Evolutionary conservation across 768 basidiomycete genomes (phyloP).

Genomic region (Russula vinacea): DNA sequence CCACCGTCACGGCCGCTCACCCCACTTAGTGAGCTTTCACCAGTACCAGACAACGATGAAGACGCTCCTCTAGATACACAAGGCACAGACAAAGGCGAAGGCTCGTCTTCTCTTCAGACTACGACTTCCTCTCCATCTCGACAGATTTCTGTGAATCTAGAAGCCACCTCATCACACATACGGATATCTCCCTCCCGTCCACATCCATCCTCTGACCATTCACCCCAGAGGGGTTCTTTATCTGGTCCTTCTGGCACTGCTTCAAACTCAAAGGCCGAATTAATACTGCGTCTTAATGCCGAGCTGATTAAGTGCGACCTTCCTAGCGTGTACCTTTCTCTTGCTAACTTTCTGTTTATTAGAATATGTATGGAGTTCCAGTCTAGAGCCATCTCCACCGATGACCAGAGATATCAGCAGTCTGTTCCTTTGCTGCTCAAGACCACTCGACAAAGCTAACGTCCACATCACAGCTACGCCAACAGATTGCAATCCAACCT

Average conservation of each 20-base stretch:
- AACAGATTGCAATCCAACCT: slow-evolving; percentile 66
- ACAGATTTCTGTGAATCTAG: slow-evolving; percentile 13
- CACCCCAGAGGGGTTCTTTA: slow-evolving; percentile 26
- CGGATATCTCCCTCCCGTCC: slow-evolving; percentile 32
- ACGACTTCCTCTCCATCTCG: slow-evolving; percentile 15
- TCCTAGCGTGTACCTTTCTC: neutral
- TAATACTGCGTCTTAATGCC: slow-evolving; percentile 63
- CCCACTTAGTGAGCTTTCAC: slow-evolving; percentile 74
- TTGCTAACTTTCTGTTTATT: slow-evolving; percentile 6
- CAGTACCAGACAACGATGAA: slow-evolving; percentile 58
- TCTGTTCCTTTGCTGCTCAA: slow-evolving; percentile 38
- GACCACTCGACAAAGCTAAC: slow-evolving; percentile 28
- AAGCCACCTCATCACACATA: slow-evolving; percentile 18
- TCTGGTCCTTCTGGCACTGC: slow-evolving; percentile 4
- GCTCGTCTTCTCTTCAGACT: slow-evolving; percentile 19
- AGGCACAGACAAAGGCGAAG: slow-evolving; percentile 30
- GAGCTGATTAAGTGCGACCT: slow-evolving; percentile 62
- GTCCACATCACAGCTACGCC: slow-evolving; percentile 47
- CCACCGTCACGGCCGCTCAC: slow-evolving; percentile 56
- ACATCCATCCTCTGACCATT: slow-evolving; percentile 31
- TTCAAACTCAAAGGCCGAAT: slow-evolving; percentile 50
- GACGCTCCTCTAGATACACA: slow-evolving; percentile 42
- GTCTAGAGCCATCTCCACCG: slow-evolving; percentile 44
- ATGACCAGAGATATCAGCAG: slow-evolving; percentile 56
- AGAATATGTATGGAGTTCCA: slow-evolving; percentile 66